Conservation (phyloP, 352 stramenopile genomes). For the Globisporangium yorkense region DNA sequence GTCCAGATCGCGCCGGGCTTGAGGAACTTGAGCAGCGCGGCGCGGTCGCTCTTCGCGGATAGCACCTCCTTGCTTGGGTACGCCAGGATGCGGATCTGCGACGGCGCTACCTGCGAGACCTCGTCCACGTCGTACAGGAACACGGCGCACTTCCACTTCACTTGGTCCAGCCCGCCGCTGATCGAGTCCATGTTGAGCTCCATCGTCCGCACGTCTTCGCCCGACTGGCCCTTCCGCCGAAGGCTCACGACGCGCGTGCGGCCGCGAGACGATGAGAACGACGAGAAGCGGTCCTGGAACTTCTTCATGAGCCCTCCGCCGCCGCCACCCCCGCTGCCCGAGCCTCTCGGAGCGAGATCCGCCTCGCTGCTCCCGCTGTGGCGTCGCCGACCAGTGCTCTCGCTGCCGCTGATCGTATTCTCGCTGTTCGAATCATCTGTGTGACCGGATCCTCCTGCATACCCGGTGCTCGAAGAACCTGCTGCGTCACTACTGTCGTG, state of each 20-base stretch:
- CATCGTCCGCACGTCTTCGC: conserved; percentile 64
- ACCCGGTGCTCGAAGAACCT: neutral
- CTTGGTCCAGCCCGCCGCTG: conserved; percentile 75
- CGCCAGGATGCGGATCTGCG: conserved; percentile 72
- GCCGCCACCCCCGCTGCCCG: neutral
- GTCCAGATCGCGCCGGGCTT: conserved; percentile 76
- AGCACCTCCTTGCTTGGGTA: conserved; percentile 69
- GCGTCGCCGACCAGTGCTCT: conserved; percentile 14
- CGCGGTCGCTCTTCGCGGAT: conserved; percentile 53
- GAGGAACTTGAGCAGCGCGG: conserved; percentile 69
- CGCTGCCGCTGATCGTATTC: neutral
- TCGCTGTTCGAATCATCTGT: conserved; percentile 32
- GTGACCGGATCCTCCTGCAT: conserved; percentile 19
- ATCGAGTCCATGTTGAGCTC: conserved; percentile 80
- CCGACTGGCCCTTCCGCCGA: conserved; percentile 63
- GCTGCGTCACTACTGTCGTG: conserved; percentile 27
- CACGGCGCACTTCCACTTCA: conserved; percentile 83
- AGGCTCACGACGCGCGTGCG: conserved; percentile 50
- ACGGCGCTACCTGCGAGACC: conserved; percentile 66
- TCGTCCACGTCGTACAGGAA: conserved; percentile 83
- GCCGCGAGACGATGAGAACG: conserved; percentile 52
- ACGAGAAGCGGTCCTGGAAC: conserved; percentile 60
- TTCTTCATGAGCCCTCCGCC: conserved; percentile 69
- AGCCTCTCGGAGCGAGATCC: neutral
- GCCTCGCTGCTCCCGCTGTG: conserved; percentile 12